Conservation (phyloP, 306 rosid species). For the Inga leiocalycina region DNA sequence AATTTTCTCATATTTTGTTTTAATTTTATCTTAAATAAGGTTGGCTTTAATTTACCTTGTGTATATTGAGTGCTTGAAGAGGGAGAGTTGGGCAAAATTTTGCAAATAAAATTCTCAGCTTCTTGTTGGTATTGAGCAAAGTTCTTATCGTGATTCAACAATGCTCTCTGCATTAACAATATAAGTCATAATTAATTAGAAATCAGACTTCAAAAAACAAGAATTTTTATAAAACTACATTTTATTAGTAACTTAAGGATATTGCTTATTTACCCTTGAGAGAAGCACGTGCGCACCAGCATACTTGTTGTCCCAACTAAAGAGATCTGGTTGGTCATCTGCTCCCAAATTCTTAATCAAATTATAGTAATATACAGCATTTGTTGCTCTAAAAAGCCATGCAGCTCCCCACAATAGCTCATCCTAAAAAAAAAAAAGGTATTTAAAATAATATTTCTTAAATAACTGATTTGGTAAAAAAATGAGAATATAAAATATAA, state of each 20-base stretch:
- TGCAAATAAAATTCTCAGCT: conserved; percentile 87
- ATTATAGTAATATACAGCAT: conserved; percentile 58
- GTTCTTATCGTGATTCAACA: conserved; percentile 65
- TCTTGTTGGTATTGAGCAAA: conserved; percentile 64
- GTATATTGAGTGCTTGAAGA: conserved; percentile 83
- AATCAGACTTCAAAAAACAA: too few relatives aligned
- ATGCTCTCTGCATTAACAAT: conserved; percentile 47
- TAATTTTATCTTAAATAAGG: neutral
- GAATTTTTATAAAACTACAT: too few relatives aligned
- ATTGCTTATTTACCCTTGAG: conserved; percentile 60
- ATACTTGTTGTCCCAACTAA: conserved; percentile 97
- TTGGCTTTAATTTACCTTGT: conserved; percentile 55
- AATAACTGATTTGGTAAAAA: neutral
- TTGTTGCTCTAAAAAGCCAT: conserved; percentile 89
- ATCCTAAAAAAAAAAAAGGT: conserved; percentile 45
- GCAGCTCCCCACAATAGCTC: conserved; percentile 95
- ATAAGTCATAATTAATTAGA: neutral
- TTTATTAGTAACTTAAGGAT: too few relatives aligned
- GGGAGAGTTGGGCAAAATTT: conserved; percentile 88
- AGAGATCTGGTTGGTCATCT: conserved; percentile 74
- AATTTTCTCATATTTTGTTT: neutral
- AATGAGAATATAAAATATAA: neutral
- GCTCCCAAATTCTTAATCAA: conserved; percentile 71
- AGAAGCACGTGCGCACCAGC: conserved; percentile 92
- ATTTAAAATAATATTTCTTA: neutral